A percentile compares a stretch with the other conserved stretches of the same genome.
These are phyloP conservation scores for Mucor saturninus DNA, from an alignment of 371 early-diverging fungal genomes.

Conservation along the genomic window DNA sequence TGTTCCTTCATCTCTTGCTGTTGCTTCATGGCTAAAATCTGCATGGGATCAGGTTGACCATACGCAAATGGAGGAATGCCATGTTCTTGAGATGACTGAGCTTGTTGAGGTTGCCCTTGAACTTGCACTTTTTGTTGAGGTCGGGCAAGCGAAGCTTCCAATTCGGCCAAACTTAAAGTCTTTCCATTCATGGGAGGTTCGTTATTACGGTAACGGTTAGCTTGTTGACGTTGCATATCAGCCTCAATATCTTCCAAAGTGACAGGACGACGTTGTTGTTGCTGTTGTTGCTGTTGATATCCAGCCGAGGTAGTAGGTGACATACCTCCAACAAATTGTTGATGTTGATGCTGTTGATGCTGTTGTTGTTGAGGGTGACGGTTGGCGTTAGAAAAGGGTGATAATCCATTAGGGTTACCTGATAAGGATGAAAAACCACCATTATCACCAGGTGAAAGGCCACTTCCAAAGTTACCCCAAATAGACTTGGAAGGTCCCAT, in stretches of 20 bases:
- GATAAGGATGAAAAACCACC: slow-evolving; percentile 26
- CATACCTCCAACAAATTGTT: slow-evolving; percentile 16
- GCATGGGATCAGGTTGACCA: slow-evolving; percentile 34
- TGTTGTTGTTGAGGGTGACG: slow-evolving; percentile 29
- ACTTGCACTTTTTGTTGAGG: slow-evolving; percentile 9
- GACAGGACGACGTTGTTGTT: slow-evolving; percentile 36
- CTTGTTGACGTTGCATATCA: slow-evolving; percentile 49
- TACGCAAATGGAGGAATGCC: slow-evolving; percentile 25
- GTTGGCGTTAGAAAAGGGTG: slow-evolving; percentile 29
- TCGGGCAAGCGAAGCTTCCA: slow-evolving; percentile 67
- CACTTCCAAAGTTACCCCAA: slow-evolving; percentile 50
- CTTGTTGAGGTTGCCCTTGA: not conserved
- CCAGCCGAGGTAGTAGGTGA: slow-evolving; percentile 31
- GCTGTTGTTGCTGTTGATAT: slow-evolving; percentile 32
- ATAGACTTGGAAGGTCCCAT: slow-evolving; percentile 39
- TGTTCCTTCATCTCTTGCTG: slow-evolving; percentile 37
- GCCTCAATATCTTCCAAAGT: slow-evolving; percentile 66
- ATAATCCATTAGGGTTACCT: slow-evolving; percentile 21
- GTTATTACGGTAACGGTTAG: slow-evolving; percentile 25
- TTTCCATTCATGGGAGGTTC: slow-evolving; percentile 35
- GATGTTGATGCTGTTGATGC: slow-evolving; percentile 26
- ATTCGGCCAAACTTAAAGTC: slow-evolving; percentile 71
- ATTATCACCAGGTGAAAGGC: slow-evolving; percentile 31
- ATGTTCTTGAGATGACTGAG: slow-evolving; percentile 7
- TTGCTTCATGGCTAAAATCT: slow-evolving; percentile 35